phyloP scores from a whole-genome alignment of 2,329 filamentous ascomycete species.

The Claviceps fusiformis region DNA sequence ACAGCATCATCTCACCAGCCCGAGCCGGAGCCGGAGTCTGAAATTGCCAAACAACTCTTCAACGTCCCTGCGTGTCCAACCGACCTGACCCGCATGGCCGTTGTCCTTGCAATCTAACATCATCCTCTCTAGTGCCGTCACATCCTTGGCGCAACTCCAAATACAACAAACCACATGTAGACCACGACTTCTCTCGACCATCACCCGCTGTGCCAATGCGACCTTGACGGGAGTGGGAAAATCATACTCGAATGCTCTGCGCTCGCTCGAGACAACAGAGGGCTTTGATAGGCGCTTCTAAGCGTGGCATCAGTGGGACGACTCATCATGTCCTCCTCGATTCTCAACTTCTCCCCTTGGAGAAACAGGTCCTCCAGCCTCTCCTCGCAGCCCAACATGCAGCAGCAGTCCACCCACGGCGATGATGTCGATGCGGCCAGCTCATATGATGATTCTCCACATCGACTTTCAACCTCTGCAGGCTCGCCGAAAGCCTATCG shows the following conservation, averaged over 20 bases:
- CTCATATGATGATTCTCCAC: conserved; percentile 9
- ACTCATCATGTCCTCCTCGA: conserved; percentile 35
- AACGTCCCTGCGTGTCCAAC: too few relatives aligned
- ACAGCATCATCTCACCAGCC: background rate
- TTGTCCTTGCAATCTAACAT: background rate
- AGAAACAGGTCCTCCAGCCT: conserved; percentile 28
- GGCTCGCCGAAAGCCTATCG: conserved; percentile 29
- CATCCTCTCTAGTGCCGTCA: background rate
- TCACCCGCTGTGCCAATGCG: conserved; percentile 8
- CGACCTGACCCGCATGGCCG: background rate
- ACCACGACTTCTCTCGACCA: background rate
- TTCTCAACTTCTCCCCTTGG: conserved; percentile 35
- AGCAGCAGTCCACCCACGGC: conserved; percentile 11
- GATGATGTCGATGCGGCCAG: conserved; percentile 15
- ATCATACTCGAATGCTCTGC: background rate
- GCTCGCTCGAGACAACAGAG: background rate
- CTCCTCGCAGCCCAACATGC: conserved; percentile 19
- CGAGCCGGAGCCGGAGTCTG: background rate
- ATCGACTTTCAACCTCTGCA: conserved; percentile 26
- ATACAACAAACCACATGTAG: background rate
- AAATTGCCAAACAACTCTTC: background rate
- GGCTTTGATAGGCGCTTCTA: background rate
- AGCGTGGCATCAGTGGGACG: background rate
- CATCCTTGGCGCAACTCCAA: background rate
- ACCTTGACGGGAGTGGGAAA: conserved; percentile 3